Evolutionary conservation across 2,329 filamentous ascomycete genomes (phyloP), one percentile per base, ranked within the genome.

Genomic region (Torrubiella hemipterigena): DNA sequence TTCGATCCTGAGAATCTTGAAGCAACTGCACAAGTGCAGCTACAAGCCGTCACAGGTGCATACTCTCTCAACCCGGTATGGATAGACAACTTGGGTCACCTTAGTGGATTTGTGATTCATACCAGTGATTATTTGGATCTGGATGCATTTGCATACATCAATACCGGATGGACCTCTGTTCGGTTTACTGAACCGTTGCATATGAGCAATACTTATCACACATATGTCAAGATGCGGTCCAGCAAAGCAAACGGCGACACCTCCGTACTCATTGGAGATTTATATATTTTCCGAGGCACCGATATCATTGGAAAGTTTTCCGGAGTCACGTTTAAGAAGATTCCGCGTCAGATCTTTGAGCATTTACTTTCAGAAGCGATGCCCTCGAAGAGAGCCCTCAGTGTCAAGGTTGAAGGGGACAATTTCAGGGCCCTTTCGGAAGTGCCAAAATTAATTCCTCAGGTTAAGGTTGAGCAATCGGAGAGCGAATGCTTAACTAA

Each of bases 301-400:
- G 57, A 46, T 35, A 53, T 67, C 30, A 59, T 69, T 20, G 64
- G 61, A 33, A 46, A 66, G 7, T 48, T 49, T 22, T 61, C 61
- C 29, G 73, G 74, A 27, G 63, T 79, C 41, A 73, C 72, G 51
- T 80, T 81, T 60, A 69, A 75, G 50, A 65, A 70, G 44, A 76
- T 80, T 31, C 74, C 76, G 26, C 74, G 76, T 45, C 69, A 69
- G 44, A 62, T 76, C 17, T 59, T 81, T 38, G 77, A 81, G 58
- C 65, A 73, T 43, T 66, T 81, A 49, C 55, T 81, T 38, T 76
- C 29, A 8, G 14, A 11, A 11, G 20, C 20, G 20, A n/a, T 8
- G 20, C 20, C 20, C 8, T 8, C 20, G 8, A 22, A 22, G 20
- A n/a, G 20, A 5, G 12, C 22, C 5, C 12, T 5, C 22, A 6